phyloP scores from a whole-genome alignment of 148 eudicot species.

The Hydrangea macrophylla region DNA sequence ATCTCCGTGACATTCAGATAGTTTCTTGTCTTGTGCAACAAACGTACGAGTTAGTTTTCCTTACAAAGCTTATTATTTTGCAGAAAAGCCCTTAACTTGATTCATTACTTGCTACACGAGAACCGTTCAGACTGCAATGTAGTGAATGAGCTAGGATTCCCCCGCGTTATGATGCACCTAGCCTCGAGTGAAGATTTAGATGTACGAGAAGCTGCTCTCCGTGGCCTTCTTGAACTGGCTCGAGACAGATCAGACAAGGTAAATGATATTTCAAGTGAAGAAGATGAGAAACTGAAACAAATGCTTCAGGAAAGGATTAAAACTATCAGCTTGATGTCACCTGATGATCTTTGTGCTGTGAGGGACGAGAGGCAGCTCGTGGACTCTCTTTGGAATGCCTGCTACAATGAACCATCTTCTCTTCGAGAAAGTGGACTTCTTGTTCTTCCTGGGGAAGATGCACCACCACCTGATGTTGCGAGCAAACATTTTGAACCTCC shows the following conservation, averaged over 20 bases:
- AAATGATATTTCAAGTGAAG: slow-evolving; percentile 27
- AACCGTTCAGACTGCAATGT: slow-evolving; percentile 49
- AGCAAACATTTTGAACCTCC: slow-evolving; percentile 74
- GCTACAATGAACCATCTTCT: slow-evolving; percentile 66
- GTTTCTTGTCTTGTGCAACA: background rate
- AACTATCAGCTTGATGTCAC: slow-evolving; percentile 64
- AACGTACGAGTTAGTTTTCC: background rate
- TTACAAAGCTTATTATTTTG: slow-evolving; percentile 10
- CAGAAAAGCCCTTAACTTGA: slow-evolving; percentile 96
- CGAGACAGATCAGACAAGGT: slow-evolving; percentile 29
- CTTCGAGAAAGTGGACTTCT: slow-evolving; percentile 75
- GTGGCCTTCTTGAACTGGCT: slow-evolving; percentile 67
- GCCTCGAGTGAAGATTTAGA: slow-evolving; percentile 69
- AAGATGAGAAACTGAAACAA: slow-evolving; percentile 67
- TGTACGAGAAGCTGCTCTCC: slow-evolving; percentile 81
- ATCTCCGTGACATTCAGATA: background rate
- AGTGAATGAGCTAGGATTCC: slow-evolving; percentile 68
- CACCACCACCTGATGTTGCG: slow-evolving; percentile 81
- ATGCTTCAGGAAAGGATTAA: slow-evolving; percentile 62
- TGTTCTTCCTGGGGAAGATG: slow-evolving; percentile 74
- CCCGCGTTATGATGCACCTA: slow-evolving; percentile 77
- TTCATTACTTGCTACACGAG: slow-evolving; percentile 72
- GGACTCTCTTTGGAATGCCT: slow-evolving; percentile 71
- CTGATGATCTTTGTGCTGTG: slow-evolving; percentile 66
- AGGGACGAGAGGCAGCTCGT: slow-evolving; percentile 82